These are phyloP conservation scores for Exobasidium cylindrosporum DNA, from an alignment of 1,284 basidiomycete species.

Conservation along the genomic window DNA sequence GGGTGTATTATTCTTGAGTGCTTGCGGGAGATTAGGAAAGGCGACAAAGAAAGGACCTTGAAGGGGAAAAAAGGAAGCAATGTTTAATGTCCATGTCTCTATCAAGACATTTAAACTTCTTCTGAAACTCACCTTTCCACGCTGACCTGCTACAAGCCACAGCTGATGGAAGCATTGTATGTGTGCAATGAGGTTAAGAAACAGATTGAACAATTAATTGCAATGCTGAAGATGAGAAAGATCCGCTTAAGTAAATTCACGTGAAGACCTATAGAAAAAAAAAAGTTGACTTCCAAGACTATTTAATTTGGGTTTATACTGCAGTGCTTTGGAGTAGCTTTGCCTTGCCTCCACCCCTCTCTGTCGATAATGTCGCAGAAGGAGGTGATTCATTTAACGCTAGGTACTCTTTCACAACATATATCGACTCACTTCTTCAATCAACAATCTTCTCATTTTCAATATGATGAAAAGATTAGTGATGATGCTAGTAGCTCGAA, in stretches of 20 bases:
- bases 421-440: slow-evolving; percentile 53
- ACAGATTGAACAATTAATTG: no score
- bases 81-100: neutral
- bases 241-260: no score
- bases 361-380: slow-evolving; percentile 19
- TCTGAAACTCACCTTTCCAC: slow-evolving; percentile 41
- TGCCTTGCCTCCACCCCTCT: neutral
- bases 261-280: no score
- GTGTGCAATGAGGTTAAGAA: no score
- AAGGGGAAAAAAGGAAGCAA: neutral
- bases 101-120: neutral
- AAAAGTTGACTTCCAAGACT: no score
- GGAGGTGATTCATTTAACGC: slow-evolving; percentile 49
- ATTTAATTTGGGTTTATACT: no score
- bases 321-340: no score
- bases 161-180: slow-evolving; percentile 39
- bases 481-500: slow-evolving; percentile 17
- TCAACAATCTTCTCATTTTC: slow-evolving; percentile 47
- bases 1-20: slow-evolving; percentile 75
- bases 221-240: no score
- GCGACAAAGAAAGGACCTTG: slow-evolving; percentile 90
- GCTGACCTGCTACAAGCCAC: slow-evolving; percentile 36
- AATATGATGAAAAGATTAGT: slow-evolving; percentile 23
- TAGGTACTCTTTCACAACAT: slow-evolving; percentile 47
- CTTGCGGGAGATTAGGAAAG: slow-evolving; percentile 83